Evolutionary conservation across 768 basidiomycete genomes (phyloP).

Genomic region (Suillus clintonianus): DNA sequence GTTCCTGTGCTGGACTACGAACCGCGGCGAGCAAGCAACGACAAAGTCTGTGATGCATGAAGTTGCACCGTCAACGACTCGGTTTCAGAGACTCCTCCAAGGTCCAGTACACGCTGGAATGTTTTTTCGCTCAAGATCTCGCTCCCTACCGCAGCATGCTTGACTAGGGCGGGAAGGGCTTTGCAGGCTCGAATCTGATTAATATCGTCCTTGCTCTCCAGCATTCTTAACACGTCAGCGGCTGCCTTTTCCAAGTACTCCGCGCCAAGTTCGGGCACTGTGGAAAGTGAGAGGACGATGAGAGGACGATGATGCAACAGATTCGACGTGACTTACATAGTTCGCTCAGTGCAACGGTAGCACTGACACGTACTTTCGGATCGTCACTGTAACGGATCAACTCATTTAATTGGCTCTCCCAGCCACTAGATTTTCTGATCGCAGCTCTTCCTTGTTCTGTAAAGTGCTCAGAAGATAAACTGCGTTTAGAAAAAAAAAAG

Average conservation of each 20-base stretch:
- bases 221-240: conserved; percentile 1
- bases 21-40: neutral
- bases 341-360: conserved; percentile 1
- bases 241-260: neutral
- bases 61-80: conserved; percentile 2
- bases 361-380: conserved; percentile 5
- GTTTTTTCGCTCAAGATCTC: conserved; percentile 4
- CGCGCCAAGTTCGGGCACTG: neutral
- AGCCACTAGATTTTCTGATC: neutral
- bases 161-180: conserved; percentile 5
- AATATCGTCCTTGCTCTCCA: neutral
- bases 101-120: conserved; percentile 1
- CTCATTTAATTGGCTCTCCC: neutral
- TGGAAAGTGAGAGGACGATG: neutral
- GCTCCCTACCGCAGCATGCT: neutral
- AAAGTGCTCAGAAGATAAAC: neutral
- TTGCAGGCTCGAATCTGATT: conserved; percentile 7
- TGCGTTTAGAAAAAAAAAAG: neutral
- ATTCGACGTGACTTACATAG: neutral
- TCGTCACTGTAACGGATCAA: neutral
- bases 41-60: conserved; percentile 5
- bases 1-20: neutral
- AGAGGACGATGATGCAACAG: neutral
- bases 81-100: neutral
- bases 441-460: conserved; percentile 7